Evolutionary conservation across 2,329 filamentous ascomycete genomes (phyloP), one percentile per base, ranked within the genome.

Genomic region (Fulvia fulva): DNA sequence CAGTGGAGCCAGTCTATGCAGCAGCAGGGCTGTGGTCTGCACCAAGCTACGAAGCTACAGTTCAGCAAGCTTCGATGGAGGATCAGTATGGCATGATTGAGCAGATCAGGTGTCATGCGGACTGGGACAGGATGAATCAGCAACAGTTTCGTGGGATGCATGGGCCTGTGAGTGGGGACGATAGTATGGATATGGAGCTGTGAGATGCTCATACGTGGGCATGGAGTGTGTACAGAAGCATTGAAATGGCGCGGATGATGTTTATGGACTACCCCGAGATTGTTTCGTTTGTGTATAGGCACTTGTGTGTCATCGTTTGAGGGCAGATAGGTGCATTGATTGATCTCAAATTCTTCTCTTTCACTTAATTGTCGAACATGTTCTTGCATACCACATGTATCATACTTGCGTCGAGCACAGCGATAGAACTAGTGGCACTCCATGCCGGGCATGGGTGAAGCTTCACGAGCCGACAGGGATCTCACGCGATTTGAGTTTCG

Each of bases 1-100:
- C 86, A 0, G 85, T 82, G 1, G 88, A 91, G 63, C 88, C 88
- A 0, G 87, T 87, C n/a, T 91, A 90, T 71, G 81, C 69, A 37
- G 59, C 74, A 43, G 63, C 59, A 62, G 73, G 66, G 60, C 53
- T 70, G 68, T 74, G 68, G 79, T 74, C 62, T n/a, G 59, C 81
- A 73, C 55, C 64, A 3, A 62, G 56, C 41, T 65, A 67, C 55
- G 61, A 56, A 8, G 55, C 62, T n/a, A 51, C 59, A 11, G 49
- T 81, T 67, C 78, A 82, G 41, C 26, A 57, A 51, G 32, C 16
- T n/a, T 19, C 16, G 11, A 87, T 89, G 85, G 86, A 87, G 68
- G 80, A 87, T 63, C 84, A 87, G 70, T 89, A 89, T 64, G 87
- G 86, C 0, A 80, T 82, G 22, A 84, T 81, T 64, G 81, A 84